phyloP scores from a whole-genome alignment of 1,284 basidiomycete species.

The Ceratobasidium sp. region DNA sequence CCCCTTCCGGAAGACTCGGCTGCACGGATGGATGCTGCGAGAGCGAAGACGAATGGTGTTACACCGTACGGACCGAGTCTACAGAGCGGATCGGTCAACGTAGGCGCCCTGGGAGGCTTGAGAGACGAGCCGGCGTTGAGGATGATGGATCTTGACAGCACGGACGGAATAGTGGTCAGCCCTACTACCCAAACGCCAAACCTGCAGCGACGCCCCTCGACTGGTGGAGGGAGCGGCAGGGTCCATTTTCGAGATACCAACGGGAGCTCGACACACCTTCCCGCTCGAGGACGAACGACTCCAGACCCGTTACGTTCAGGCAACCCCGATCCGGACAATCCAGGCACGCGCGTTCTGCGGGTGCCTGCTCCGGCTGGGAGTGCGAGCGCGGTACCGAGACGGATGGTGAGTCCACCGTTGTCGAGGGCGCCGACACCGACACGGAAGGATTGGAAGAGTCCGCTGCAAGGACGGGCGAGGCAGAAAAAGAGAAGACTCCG shows the following conservation, averaged over 20 bases:
- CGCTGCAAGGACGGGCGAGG: background rate
- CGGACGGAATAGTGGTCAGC: background rate
- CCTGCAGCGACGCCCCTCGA: conserved; percentile 8
- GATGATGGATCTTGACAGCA: conserved; percentile 20
- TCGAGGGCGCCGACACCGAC: conserved; percentile 25
- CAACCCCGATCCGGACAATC: conserved; percentile 32
- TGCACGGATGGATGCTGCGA: conserved; percentile 28
- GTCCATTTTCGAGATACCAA: conserved; percentile 11
- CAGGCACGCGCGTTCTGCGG: conserved; percentile 23
- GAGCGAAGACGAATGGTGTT: background rate
- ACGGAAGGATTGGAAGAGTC: conserved; percentile 24
- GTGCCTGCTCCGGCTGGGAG: conserved; percentile 32
- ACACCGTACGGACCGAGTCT: conserved; percentile 32
- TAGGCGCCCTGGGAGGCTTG: conserved; percentile 20
- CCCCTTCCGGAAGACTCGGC: conserved; percentile 23
- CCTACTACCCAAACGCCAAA: background rate
- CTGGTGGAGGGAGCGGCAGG: background rate
- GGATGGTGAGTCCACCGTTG: conserved; percentile 8
- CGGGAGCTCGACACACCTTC: background rate
- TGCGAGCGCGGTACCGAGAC: conserved; percentile 19
- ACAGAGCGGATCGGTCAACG: conserved; percentile 4
- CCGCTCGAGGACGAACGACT: background rate
- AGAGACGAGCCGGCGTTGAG: conserved; percentile 27
- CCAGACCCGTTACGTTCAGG: conserved; percentile 28
- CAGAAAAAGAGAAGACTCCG: background rate